phyloP scores from a whole-genome alignment of 2,329 filamentous ascomycete genomes.

The Hyphodiscus sp. region DNA sequence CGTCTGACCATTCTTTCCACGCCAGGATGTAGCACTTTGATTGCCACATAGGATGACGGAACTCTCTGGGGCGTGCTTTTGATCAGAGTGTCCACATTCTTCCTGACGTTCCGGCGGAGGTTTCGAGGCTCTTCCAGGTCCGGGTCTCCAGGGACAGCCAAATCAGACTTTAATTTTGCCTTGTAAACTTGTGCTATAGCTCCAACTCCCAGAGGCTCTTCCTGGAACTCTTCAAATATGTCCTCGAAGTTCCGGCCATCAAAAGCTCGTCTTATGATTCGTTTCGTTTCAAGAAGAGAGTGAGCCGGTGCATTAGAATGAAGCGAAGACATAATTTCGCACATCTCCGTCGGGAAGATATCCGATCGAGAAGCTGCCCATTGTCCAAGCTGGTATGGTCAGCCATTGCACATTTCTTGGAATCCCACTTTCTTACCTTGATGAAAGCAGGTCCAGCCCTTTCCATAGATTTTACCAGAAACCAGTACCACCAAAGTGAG shows the following conservation, averaged over 20 bases:
- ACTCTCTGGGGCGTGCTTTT: slow-evolving; percentile 82
- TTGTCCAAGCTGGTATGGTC: slow-evolving; percentile 67
- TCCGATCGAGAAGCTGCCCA: slow-evolving; percentile 96
- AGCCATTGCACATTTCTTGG: neutral
- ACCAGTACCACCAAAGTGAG: slow-evolving; percentile 90
- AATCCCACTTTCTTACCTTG: slow-evolving; percentile 54
- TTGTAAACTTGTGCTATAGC: slow-evolving; percentile 98
- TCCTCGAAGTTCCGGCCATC: slow-evolving; percentile 73
- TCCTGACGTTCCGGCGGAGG: slow-evolving; percentile 63
- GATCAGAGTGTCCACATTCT: slow-evolving; percentile 76
- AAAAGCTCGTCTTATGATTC: slow-evolving; percentile 76
- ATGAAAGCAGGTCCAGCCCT: slow-evolving; percentile 92
- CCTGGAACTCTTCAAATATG: slow-evolving; percentile 94
- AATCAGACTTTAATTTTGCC: slow-evolving; percentile 76
- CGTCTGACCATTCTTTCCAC: slow-evolving; percentile 87
- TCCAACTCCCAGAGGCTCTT: slow-evolving; percentile 82
- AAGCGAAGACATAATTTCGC: slow-evolving; percentile 84
- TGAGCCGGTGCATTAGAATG: slow-evolving; percentile 94
- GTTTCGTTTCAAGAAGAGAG: slow-evolving; percentile 71
- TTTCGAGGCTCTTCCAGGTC: slow-evolving; percentile 50
- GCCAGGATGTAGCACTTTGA: slow-evolving; percentile 90
- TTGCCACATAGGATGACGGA: slow-evolving; percentile 85
- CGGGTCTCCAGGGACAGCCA: slow-evolving; percentile 57
- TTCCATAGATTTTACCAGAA: slow-evolving; percentile 86
- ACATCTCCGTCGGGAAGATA: slow-evolving; percentile 92